Evolutionary conservation across 2,329 filamentous ascomycete genomes (phyloP).

Genomic region (Leptographium wingfieldii): DNA sequence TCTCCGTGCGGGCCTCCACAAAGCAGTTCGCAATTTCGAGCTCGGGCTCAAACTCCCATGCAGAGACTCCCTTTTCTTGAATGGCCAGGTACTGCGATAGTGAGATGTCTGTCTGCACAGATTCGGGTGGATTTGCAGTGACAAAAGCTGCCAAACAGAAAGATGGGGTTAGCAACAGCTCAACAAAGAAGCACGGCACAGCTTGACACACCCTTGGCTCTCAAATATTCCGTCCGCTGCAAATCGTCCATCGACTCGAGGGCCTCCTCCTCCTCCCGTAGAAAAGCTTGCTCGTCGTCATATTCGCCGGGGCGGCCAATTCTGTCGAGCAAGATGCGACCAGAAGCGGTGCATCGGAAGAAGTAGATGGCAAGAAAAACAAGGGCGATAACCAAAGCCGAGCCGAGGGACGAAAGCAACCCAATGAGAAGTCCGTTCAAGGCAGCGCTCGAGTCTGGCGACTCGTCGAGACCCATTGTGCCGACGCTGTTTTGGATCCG

Average conservation of each 20-base stretch:
- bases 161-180: too few species aligned
- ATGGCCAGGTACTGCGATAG: conserved; percentile 95
- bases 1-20: conserved; percentile 89
- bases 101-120: conserved; percentile 90
- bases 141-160: conserved; percentile 52
- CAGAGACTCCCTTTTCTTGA: conserved; percentile 98
- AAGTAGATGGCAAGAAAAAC: conserved; percentile 79
- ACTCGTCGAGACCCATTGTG: not conserved
- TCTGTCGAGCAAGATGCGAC: conserved; percentile 84
- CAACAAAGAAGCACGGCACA: not conserved
- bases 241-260: conserved; percentile 93
- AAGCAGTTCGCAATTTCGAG: conserved; percentile 98
- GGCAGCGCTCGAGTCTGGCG: conserved; percentile 11
- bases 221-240: conserved; percentile 75
- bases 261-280: conserved; percentile 86
- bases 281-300: conserved; percentile 93
- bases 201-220: conserved; percentile 69
- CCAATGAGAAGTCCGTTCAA: conserved; percentile 82
- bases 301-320: conserved; percentile 91
- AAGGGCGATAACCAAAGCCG: conserved; percentile 70
- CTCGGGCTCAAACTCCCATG: conserved; percentile 99
- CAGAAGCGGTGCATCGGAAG: conserved; percentile 78
- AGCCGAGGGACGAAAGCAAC: conserved; percentile 86
- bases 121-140: conserved; percentile 88
- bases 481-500: not conserved